These are phyloP conservation scores for Plasmopara halstedii DNA, from an alignment of 352 stramenopile species.

Conservation along the genomic window DNA sequence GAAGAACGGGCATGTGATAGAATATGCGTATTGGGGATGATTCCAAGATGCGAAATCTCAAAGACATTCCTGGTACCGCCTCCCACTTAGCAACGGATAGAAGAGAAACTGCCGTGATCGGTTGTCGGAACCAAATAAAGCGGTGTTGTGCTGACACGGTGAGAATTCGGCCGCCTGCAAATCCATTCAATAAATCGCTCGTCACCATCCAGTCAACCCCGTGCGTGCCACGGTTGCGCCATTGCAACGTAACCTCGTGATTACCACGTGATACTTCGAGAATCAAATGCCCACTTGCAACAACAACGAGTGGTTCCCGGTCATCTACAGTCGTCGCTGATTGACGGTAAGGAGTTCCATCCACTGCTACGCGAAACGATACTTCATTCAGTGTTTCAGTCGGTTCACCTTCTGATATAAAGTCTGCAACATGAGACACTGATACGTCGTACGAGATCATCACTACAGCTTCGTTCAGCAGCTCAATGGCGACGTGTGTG, in stretches of 20 bases:
- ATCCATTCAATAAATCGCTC: conserved; percentile 57
- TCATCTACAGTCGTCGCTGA: conserved; percentile 58
- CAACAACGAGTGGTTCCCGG: conserved; percentile 41
- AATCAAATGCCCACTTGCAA: conserved; percentile 51
- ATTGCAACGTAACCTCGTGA: conserved; percentile 56
- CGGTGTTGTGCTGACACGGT: conserved; percentile 59
- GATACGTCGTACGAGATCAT: conserved; percentile 66
- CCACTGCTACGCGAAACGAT: conserved; percentile 50
- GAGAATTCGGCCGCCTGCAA: conserved; percentile 51
- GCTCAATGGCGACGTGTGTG: conserved; percentile 38
- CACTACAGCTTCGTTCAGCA: conserved; percentile 50
- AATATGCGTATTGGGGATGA: conserved; percentile 50
- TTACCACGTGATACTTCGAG: conserved; percentile 40
- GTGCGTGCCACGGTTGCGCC: conserved; percentile 47
- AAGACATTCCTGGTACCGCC: conserved; percentile 38
- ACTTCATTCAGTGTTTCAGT: conserved; percentile 39
- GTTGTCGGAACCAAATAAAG: conserved; percentile 62
- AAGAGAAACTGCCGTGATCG: conserved; percentile 30
- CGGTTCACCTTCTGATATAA: conserved; percentile 5
- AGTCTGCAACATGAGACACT: conserved; percentile 33
- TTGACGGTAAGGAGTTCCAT: conserved; percentile 51
- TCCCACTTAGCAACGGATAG: conserved; percentile 50
- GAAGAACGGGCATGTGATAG: conserved; percentile 63
- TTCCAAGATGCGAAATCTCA: conserved; percentile 45
- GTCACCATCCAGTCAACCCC: conserved; percentile 53